Evolutionary conservation across 1,284 basidiomycete species (phyloP).

Genomic region (Mycosarcoma maydis): DNA sequence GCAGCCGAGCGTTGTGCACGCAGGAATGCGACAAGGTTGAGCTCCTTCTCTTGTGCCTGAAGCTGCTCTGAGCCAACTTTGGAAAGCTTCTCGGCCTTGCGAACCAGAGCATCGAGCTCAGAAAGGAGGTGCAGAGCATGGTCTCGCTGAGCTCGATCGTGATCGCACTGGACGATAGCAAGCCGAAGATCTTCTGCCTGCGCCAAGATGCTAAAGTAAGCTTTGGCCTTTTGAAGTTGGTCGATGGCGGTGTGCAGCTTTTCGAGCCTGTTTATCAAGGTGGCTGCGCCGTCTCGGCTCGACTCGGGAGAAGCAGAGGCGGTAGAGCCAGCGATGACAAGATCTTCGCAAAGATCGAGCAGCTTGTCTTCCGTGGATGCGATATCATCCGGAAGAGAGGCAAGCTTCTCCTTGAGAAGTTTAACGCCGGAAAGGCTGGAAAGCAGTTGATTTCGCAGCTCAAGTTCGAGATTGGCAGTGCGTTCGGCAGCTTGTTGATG

Average conservation of each 20-base stretch:
- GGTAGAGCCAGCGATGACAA: constrained; percentile 14
- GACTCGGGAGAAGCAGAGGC: constrained; percentile 6
- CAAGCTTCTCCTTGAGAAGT: constrained; percentile 26
- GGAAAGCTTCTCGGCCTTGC: constrained; percentile 25
- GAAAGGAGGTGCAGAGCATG: constrained; percentile 15
- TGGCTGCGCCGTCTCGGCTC: constrained; percentile 13
- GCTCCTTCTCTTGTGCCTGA: neutral
- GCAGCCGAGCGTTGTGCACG: constrained; percentile 39
- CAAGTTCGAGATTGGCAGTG: constrained; percentile 23
- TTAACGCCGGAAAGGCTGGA: constrained; percentile 26
- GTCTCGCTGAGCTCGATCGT: constrained; percentile 1
- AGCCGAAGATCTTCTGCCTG: constrained; percentile 49
- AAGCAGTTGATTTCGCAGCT: constrained; percentile 34
- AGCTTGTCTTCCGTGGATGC: constrained; percentile 42
- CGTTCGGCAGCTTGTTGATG: constrained; percentile 10
- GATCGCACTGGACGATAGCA: constrained; percentile 10
- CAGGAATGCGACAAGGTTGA: constrained; percentile 41
- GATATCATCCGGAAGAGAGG: constrained; percentile 35
- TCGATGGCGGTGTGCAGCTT: constrained; percentile 34
- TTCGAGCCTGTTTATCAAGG: constrained; percentile 29
- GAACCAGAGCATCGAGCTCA: constrained; percentile 28
- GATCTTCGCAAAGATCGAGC: constrained; percentile 40
- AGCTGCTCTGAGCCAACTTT: neutral
- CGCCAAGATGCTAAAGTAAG: constrained; percentile 47
- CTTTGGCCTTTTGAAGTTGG: constrained; percentile 39